These are phyloP conservation scores for Madurella fahalii DNA, from an alignment of 2,329 filamentous ascomycete species.

Conservation along the genomic window DNA sequence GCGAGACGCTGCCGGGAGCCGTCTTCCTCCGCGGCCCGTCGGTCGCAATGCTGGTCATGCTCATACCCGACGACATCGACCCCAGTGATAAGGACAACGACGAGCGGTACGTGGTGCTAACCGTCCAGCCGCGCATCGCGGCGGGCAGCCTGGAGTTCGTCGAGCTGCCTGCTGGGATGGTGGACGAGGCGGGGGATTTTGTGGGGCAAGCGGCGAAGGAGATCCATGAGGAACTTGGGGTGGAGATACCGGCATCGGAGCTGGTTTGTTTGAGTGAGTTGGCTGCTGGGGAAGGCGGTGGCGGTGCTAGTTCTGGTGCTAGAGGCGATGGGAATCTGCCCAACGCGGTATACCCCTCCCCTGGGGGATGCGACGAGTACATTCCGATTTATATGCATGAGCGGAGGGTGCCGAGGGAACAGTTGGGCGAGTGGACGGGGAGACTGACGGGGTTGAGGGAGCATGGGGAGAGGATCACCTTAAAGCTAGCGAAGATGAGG, in stretches of 20 bases:
- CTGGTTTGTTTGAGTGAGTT: slow-evolving; percentile 51
- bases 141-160: slow-evolving; percentile 53
- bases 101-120: slow-evolving; percentile 55
- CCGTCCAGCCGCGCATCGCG: slow-evolving; percentile 55
- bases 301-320: slow-evolving; percentile 16
- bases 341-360: slow-evolving; percentile 52
- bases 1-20: slow-evolving; percentile 49
- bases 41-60: slow-evolving; percentile 57
- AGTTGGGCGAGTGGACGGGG: slow-evolving; percentile 53
- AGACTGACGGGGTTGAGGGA: slow-evolving; percentile 54
- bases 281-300: slow-evolving; percentile 23
- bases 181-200: slow-evolving; percentile 54
- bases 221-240: slow-evolving; percentile 57
- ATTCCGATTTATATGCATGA: slow-evolving; percentile 57
- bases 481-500: slow-evolving; percentile 54
- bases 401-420: slow-evolving; percentile 44
- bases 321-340: slow-evolving; percentile 36
- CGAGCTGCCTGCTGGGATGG: slow-evolving; percentile 60
- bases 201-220: slow-evolving; percentile 56
- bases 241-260: slow-evolving; percentile 46
- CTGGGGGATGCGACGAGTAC: slow-evolving; percentile 58
- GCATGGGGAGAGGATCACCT: slow-evolving; percentile 58
- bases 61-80: slow-evolving; percentile 47
- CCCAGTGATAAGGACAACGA: slow-evolving; percentile 25
- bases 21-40: slow-evolving; percentile 57